Base-by-base conservation (phyloP, 169 alveolate species). In the Cryptosporidium xiaoi region DNA sequence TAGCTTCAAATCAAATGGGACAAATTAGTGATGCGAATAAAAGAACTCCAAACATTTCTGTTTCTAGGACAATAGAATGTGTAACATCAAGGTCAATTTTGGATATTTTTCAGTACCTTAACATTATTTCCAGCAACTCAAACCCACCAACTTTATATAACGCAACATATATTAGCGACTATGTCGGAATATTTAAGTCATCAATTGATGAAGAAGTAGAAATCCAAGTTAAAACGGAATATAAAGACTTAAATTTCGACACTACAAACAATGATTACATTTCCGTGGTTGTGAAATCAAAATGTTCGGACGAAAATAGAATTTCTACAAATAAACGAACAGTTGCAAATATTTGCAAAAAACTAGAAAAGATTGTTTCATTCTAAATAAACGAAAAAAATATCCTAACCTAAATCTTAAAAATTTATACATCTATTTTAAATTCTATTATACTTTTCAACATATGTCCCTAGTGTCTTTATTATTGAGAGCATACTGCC, bases 401-500 rank as follows among this genome's bases (percentile, higher is more conserved):
- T 24, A 24, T 24, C 27, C 27, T 24, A 62, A 27, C 44, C 18
- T 62, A 27, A 29, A 15, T 2, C 18, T 62, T 62, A 34, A 62
- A 20, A 27, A 20, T 62, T 6, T 20, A 62, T 62, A 13, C 33
- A 62, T 33, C 18, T 20, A 62, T 27, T 24, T 3, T 40, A 27
- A 20, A 20, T 27, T n/a, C 7, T 62, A 20, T 62, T 2, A 34
- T 20, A 33, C 18, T 62, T n/a, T 1, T 27, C 33, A 34, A 62
- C n/a, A 27, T 62, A 27, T 56, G 16, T 77, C 64, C 24, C 18
- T 29, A 90, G 50, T 24, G 83, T 90, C 12, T 46, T 50, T 51
- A 90, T 83, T n/a, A 90, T 68, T 15, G 36, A 31, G 16, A 50
- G 24, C 71, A 90, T 83, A 13, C 51, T 60, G 2, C 90, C 84